Evolutionary conservation across 2,329 filamentous ascomycete genomes (phyloP).

Genomic region (Fusarium praegraminearum): DNA sequence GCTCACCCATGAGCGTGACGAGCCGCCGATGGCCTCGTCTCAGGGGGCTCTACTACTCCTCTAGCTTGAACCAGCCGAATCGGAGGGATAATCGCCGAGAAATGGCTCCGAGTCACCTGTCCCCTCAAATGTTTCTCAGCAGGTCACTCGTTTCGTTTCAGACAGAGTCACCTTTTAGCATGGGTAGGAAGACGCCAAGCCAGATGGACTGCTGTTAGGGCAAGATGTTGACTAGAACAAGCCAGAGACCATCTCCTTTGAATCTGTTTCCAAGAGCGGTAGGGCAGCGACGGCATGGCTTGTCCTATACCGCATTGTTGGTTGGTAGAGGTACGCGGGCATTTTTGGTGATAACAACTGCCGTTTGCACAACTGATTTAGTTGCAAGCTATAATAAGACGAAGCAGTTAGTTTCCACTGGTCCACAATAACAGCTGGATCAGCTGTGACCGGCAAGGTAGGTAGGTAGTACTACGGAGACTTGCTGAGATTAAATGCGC

Average conservation of each 20-base stretch:
- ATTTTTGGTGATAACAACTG: slow-evolving; percentile 5
- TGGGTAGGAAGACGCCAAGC: slow-evolving; percentile 28
- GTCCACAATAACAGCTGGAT: not conserved
- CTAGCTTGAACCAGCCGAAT: slow-evolving; percentile 1
- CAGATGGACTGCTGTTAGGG: slow-evolving; percentile 20
- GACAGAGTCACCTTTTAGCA: slow-evolving; percentile 34
- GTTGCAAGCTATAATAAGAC: slow-evolving; percentile 12
- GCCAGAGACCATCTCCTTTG: slow-evolving; percentile 1
- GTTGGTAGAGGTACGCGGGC: slow-evolving; percentile 24
- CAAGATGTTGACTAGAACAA: slow-evolving; percentile 7
- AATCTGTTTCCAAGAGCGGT: slow-evolving; percentile 25
- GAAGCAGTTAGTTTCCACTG: slow-evolving; percentile 23
- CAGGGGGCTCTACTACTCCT: slow-evolving; percentile 30
- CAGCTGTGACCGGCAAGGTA: slow-evolving; percentile 17
- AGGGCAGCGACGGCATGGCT: slow-evolving; percentile 22
- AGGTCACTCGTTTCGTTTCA: slow-evolving; percentile 41
- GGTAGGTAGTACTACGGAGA: not conserved
- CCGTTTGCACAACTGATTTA: slow-evolving; percentile 13
- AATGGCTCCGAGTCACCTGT: slow-evolving; percentile 13
- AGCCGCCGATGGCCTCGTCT: slow-evolving; percentile 38
- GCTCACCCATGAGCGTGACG: slow-evolving; percentile 30
- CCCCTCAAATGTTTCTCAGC: slow-evolving; percentile 34
- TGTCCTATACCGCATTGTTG: slow-evolving; percentile 17
- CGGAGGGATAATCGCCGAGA: slow-evolving; percentile 18
- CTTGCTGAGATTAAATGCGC: slow-evolving; percentile 24